These are phyloP conservation scores for Diversispora epigaea DNA, from an alignment of 192 early-diverging fungal species.

Conservation along the genomic window DNA sequence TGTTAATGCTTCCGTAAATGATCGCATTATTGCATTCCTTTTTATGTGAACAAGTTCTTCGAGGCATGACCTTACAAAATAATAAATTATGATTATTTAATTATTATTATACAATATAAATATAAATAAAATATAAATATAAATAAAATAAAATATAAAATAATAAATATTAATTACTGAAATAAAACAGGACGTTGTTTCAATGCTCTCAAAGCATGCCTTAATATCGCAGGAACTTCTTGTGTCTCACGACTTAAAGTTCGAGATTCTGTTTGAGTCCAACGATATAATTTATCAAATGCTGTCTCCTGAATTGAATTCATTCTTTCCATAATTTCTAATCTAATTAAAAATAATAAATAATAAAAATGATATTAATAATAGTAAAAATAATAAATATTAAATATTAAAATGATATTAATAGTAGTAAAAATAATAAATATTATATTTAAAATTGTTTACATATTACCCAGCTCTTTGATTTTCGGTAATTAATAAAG, in stretches of 20 bases:
- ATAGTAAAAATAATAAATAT: neutral
- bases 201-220: slow-evolving; percentile 64
- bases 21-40: slow-evolving; percentile 59
- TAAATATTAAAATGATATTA: neutral
- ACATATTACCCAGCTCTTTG: slow-evolving; percentile 81
- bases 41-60: slow-evolving; percentile 75
- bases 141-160: no score
- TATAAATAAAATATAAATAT: neutral
- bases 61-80: slow-evolving; percentile 55
- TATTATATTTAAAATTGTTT: neutral
- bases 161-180: slow-evolving; percentile 46
- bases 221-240: slow-evolving; percentile 63
- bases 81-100: neutral
- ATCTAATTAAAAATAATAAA: slow-evolving; percentile 34
- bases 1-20: slow-evolving; percentile 75
- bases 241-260: slow-evolving; percentile 66
- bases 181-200: slow-evolving; percentile 73
- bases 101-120: neutral
- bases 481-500: slow-evolving; percentile 69
- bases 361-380: neutral
- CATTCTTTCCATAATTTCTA: slow-evolving; percentile 79
- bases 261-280: slow-evolving; percentile 71
- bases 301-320: slow-evolving; percentile 68
- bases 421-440: neutral
- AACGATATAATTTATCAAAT: slow-evolving; percentile 72